These are phyloP conservation scores for Prosopis cineraria DNA, from an alignment of 306 rosid genomes.

Conservation along the genomic window DNA sequence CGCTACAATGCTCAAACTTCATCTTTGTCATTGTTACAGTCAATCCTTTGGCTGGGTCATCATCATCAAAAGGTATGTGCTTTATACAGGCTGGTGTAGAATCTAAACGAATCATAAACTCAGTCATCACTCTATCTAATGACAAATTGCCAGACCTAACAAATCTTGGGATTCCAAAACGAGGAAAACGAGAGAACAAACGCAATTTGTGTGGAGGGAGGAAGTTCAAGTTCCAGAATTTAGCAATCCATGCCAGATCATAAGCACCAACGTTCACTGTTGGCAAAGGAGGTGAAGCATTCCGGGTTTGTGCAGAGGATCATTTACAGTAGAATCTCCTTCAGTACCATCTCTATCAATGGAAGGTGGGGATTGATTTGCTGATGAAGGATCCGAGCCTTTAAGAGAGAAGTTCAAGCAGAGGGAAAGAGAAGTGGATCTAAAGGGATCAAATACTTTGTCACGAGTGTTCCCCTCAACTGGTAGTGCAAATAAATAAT, in stretches of 20 bases:
- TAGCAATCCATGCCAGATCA: constrained; percentile 84
- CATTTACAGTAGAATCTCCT: constrained; percentile 52
- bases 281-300: constrained; percentile 51
- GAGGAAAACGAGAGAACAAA: constrained; percentile 84
- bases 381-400: constrained; percentile 50
- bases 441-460: constrained; percentile 78
- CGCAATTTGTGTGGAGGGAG: constrained; percentile 95
- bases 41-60: constrained; percentile 93
- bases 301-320: constrained; percentile 49
- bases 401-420: constrained; percentile 60
- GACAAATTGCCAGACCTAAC: constrained; percentile 90
- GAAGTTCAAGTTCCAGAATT: constrained; percentile 59
- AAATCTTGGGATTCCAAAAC: constrained; percentile 80
- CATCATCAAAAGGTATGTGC: constrained; percentile 79
- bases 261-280: constrained; percentile 78
- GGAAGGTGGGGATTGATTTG: constrained; percentile 47
- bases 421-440: constrained; percentile 84
- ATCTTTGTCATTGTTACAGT: constrained; percentile 70
- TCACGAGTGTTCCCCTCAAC: constrained; percentile 76
- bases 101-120: constrained; percentile 85
- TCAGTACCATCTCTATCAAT: constrained; percentile 37
- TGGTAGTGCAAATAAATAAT: constrained; percentile 81
- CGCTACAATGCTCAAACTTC: constrained; percentile 61
- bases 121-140: constrained; percentile 92
- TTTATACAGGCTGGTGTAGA: constrained; percentile 71